phyloP scores from a whole-genome alignment of 306 rosid genomes.

The Cicer arietinum region DNA sequence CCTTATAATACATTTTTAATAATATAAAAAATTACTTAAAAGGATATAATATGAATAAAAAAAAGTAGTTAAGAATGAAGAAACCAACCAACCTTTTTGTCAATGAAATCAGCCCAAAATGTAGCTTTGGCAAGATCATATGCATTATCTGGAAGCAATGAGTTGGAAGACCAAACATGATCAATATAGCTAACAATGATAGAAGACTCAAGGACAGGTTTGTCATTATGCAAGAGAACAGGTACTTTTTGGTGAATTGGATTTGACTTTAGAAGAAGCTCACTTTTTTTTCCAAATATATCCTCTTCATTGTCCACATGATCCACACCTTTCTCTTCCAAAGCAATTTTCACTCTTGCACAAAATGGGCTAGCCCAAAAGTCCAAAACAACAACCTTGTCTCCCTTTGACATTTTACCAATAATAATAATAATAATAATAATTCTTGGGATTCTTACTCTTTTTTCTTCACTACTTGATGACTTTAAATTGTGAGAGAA shows the following conservation, averaged over 20 bases:
- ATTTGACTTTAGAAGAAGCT: slow-evolving; percentile 58
- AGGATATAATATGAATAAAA: not conserved
- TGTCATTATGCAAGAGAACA: slow-evolving; percentile 61
- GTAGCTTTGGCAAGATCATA: slow-evolving; percentile 64
- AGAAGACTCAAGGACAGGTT: slow-evolving; percentile 59
- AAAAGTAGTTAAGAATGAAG: not conserved
- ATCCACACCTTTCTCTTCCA: slow-evolving; percentile 62
- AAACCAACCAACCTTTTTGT: slow-evolving; percentile 58
- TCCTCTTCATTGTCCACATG: slow-evolving; percentile 57
- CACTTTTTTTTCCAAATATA: slow-evolving; percentile 73
- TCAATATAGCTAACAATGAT: slow-evolving; percentile 60
- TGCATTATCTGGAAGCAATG: slow-evolving; percentile 62
- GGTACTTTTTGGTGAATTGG: slow-evolving; percentile 73
- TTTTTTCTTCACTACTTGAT: slow-evolving; percentile 29
- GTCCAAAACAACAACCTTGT: slow-evolving; percentile 54
- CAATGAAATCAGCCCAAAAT: slow-evolving; percentile 71
- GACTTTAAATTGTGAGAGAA: slow-evolving; percentile 20
- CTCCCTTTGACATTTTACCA: slow-evolving; percentile 56
- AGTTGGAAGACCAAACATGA: slow-evolving; percentile 59
- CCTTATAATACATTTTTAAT: slow-evolving; percentile 36
- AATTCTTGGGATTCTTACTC: not conserved
- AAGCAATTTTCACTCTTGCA: slow-evolving; percentile 61
- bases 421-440: not conserved
- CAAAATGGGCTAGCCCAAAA: slow-evolving; percentile 68
- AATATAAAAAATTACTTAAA: not conserved